Percentiles rank a stretch among this genome's conserved stretches.
Conservation (phyloP, 352 stramenopile genomes). For the Globisporangium apiculatum region DNA sequence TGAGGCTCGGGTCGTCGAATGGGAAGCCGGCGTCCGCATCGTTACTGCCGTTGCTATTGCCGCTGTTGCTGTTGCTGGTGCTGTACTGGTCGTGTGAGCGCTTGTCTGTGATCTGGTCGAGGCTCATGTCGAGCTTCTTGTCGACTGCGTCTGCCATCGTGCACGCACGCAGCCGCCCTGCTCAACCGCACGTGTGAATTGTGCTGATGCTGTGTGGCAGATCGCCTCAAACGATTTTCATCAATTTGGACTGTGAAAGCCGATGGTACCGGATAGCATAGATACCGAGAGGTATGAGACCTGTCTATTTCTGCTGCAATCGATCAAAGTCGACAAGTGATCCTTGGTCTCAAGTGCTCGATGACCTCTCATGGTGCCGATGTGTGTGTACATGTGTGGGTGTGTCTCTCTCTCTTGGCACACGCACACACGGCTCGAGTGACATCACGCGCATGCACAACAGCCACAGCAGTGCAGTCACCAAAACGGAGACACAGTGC, state of each 20-base stretch:
- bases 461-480: too few species aligned
- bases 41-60: neutral
- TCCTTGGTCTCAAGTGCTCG: neutral
- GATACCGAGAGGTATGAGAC: too few species aligned
- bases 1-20: conserved; percentile 1
- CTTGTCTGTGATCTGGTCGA: conserved; percentile 55
- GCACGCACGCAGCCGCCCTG: neutral
- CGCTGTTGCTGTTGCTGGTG: conserved; percentile 1
- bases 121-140: conserved; percentile 27
- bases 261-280: too few species aligned
- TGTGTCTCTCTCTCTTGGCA: neutral
- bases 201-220: neutral
- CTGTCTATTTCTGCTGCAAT: too few species aligned
- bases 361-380: too few species aligned
- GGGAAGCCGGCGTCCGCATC: conserved; percentile 4
- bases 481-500: too few species aligned
- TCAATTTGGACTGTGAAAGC: too few species aligned
- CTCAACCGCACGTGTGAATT: neutral
- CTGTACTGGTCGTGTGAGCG: conserved; percentile 22
- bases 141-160: neutral
- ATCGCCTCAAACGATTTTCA: neutral
- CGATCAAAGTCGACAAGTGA: too few species aligned
- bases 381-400: too few species aligned
- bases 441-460: neutral
- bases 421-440: too few species aligned